Evolutionary conservation across 2,329 filamentous ascomycete genomes (phyloP), one percentile per base, ranked within the genome.

Genomic region (Ophiognomonia clavigignenti-juglandacearum): DNA sequence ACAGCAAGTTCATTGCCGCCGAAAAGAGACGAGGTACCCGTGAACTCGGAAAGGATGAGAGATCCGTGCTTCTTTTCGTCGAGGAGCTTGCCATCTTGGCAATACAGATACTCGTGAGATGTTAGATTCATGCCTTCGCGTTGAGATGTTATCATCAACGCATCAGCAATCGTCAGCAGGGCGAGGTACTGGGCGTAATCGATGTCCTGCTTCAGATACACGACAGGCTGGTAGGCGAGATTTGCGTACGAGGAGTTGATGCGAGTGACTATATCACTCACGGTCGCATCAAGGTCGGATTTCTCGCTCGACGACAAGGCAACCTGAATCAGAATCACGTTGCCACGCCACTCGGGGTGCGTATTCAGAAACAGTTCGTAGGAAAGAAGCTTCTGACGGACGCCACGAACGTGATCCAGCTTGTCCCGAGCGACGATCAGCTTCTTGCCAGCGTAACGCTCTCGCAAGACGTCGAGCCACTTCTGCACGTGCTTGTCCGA

Each of bases 101-200:
- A 96, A 56, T 88, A 88, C 27, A 96, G 78, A 60, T 90, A 97
- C 63, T 97, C 92, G 62, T 97, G 93, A 6, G 87, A 91, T 0
- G 92, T 96, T 47, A 97, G 69, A 62, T 96, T 97, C 93, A 97
- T 97, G 53, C 92, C 92, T 64, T 97, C 92, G 43, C 93, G 88
- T 57, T 97, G 82, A 61, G 89, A 95, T 2, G 92, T 95, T 59
- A 97, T 93, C 80, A 96, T 93, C 41, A 97, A 73, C 3, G 86
- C 87, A 67, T 97, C 91, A 2, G 92, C 93, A 43, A 95, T 85
- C 3, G 88, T 89, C 39, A 96, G 76, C 7, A 97, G 73, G 2
- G 91, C 92, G n/a, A 97, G 77, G 59, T 96, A 97, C 61, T 96
- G 91, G 0, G 87, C 75, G 61, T 95, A 96, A 48, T 88, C 85